These are phyloP conservation scores for Fraxinus platypoda DNA, from an alignment of 305 asterid genomes.

Conservation along the genomic window DNA sequence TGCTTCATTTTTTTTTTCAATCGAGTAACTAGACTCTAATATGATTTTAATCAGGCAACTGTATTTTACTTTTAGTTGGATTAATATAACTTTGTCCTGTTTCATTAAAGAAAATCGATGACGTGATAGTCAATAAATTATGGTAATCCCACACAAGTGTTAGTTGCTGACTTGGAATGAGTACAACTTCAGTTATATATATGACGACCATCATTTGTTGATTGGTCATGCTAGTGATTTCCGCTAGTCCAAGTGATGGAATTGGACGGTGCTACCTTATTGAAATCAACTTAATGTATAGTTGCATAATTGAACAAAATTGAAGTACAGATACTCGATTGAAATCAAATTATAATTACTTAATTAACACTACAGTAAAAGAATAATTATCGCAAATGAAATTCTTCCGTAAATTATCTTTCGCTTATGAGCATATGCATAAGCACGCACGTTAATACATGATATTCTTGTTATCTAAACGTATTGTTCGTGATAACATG, in stretches of 20 bases:
- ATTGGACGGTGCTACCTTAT: background rate
- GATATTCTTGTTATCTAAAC: background rate
- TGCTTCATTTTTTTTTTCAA: background rate
- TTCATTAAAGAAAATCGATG: no score
- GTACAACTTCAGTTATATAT: background rate
- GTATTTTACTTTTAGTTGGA: no score
- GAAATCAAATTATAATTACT: background rate
- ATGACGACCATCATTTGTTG: background rate
- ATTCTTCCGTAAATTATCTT: no score
- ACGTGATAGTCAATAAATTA: no score
- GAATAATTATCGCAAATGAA: background rate
- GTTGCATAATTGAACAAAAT: no score
- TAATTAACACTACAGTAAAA: background rate
- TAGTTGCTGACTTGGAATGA: background rate
- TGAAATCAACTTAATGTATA: background rate
- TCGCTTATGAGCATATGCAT: background rate
- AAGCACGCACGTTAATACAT: background rate
- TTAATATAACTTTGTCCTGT: no score
- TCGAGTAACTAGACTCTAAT: no score
- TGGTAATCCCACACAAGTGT: no score
- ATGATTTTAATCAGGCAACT: background rate
- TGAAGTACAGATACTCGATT: background rate
- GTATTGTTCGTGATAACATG: background rate
- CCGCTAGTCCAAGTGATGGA: background rate
- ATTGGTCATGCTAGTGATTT: background rate